A percentile compares a stretch with the other conserved stretches of the same genome.
phyloP scores from a whole-genome alignment of 2,329 filamentous ascomycete genomes.

The Diaporthe australafricana region DNA sequence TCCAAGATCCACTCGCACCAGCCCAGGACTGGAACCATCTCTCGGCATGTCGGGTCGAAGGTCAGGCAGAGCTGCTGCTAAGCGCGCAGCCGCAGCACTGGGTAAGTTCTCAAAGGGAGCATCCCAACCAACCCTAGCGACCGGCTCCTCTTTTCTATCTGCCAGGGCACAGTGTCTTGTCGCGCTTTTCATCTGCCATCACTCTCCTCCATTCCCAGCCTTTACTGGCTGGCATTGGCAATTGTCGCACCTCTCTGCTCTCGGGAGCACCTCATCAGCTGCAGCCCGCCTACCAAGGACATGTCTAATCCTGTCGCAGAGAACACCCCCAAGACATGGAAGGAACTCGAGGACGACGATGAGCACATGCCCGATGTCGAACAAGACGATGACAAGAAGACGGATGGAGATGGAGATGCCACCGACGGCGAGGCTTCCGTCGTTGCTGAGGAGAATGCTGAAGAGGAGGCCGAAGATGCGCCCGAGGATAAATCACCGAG shows the following conservation, averaged over 20 bases:
- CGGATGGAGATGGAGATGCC: slow-evolving; percentile 48
- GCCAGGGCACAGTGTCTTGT: neutral
- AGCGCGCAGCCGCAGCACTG: slow-evolving; percentile 56
- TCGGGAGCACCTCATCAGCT: neutral
- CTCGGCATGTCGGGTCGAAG: slow-evolving; percentile 48
- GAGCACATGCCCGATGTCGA: slow-evolving; percentile 58
- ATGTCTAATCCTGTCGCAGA: slow-evolving; percentile 48
- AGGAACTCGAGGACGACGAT: slow-evolving; percentile 58
- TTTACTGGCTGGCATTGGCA: neutral
- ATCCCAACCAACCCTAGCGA: neutral
- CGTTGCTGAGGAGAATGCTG: slow-evolving; percentile 51
- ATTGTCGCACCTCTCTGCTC: neutral
- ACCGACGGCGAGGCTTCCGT: slow-evolving; percentile 54
- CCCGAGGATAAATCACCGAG: slow-evolving; percentile 61
- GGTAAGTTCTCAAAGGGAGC: slow-evolving; percentile 46
- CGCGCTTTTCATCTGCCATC: neutral
- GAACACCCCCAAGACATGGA: slow-evolving; percentile 58
- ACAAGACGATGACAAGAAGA: slow-evolving; percentile 50
- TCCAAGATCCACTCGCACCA: neutral
- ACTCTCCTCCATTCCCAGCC: neutral
- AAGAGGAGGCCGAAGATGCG: slow-evolving; percentile 48
- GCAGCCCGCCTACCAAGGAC: neutral
- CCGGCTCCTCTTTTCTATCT: neutral
- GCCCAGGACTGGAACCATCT: neutral
- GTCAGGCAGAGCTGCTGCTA: slow-evolving; percentile 57